Percentiles rank a stretch among this genome's conserved stretches.
Conservation (phyloP, 371 early-diverging fungal species). For the Nematocida sp. region DNA sequence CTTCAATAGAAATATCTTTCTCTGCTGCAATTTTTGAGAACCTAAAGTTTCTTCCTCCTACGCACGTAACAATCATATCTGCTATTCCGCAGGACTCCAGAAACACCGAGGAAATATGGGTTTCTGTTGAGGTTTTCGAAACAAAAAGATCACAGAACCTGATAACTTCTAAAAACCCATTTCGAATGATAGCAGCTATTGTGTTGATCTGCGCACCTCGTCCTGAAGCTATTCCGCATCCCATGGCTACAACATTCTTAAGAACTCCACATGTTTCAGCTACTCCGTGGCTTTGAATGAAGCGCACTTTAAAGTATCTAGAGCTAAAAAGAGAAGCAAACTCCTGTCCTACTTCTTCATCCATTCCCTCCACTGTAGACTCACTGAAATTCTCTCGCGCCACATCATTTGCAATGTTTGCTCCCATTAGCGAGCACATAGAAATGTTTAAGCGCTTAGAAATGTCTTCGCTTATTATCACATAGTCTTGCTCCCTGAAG, state of each 20-base stretch:
- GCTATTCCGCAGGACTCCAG: slow-evolving; percentile 87
- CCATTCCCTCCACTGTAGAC: slow-evolving; percentile 74
- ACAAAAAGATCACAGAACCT: slow-evolving; percentile 78
- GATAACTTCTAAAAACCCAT: slow-evolving; percentile 87
- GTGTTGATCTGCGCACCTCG: slow-evolving; percentile 79
- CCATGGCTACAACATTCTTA: slow-evolving; percentile 95
- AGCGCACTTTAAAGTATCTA: slow-evolving; percentile 76
- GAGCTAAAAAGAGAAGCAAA: slow-evolving; percentile 78
- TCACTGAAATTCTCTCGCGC: slow-evolving; percentile 86
- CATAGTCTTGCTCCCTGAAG: slow-evolving; percentile 68
- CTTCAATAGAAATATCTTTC: slow-evolving; percentile 71
- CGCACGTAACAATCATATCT: slow-evolving; percentile 84
- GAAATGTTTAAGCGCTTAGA: slow-evolving; percentile 72
- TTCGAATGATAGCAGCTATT: slow-evolving; percentile 87
- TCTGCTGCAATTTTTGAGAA: slow-evolving; percentile 67
- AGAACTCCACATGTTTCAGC: slow-evolving; percentile 93
- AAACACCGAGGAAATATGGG: slow-evolving; percentile 70
- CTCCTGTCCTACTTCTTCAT: slow-evolving; percentile 71
- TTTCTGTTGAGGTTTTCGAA: slow-evolving; percentile 71
- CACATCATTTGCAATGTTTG: slow-evolving; percentile 94
- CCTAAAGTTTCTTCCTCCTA: slow-evolving; percentile 88
- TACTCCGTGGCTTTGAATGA: slow-evolving; percentile 76
- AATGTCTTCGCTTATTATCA: slow-evolving; percentile 81
- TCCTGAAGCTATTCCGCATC: slow-evolving; percentile 87
- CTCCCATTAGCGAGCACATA: slow-evolving; percentile 83